Evolutionary conservation across 345 rosid species (phyloP), one percentile per base, ranked within the genome.

Genomic region (Arabidopsis suecica): DNA sequence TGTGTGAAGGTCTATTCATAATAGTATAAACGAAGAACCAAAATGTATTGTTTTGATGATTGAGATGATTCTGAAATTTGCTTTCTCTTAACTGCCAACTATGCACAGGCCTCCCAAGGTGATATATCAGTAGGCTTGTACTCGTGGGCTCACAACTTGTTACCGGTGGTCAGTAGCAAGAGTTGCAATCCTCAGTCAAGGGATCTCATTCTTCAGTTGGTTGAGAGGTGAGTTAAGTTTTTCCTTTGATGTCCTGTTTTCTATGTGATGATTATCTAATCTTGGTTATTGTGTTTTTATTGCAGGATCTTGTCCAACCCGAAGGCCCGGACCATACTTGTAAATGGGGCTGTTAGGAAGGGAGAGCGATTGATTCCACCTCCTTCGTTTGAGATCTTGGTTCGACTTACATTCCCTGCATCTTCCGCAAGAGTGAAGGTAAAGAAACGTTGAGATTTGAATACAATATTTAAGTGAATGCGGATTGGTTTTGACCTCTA

Each of bases 351-450:
- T 55, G 86, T 85, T 81, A 88, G 88, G 80, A 90, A 82, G 80
- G 96, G 96, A 49, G 96, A 90, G 72, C 88, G 90, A 37, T 75
- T 88, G 80, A 64, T 90, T 40, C 90, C 96, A 9, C 96, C 96
- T 65, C 71, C 84, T 81, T 84, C 91, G 14, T 71, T 83, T 62
- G 93, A 88, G 83, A 82, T 73, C 44, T 67, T 90, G 65, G 25
- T 90, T 74, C 80, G 83, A 68, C 83, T 81, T 74, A 81, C 93
- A 38, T 87, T 87, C 80, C 93, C 93, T 6, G 12, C 88, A 38
- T 78, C 91, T 58, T 81, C 90, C 9, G 84, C 87, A 71, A 90
- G 91, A 77, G 76, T 87, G 48, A 88, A 90, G 91, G 96, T 85
- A 74, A 49, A 47, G 72, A 49, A 64, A 37, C 59, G 13, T 38